Conservation (phyloP, 2,329 filamentous ascomycete species). For the Lachnellula cervina region DNA sequence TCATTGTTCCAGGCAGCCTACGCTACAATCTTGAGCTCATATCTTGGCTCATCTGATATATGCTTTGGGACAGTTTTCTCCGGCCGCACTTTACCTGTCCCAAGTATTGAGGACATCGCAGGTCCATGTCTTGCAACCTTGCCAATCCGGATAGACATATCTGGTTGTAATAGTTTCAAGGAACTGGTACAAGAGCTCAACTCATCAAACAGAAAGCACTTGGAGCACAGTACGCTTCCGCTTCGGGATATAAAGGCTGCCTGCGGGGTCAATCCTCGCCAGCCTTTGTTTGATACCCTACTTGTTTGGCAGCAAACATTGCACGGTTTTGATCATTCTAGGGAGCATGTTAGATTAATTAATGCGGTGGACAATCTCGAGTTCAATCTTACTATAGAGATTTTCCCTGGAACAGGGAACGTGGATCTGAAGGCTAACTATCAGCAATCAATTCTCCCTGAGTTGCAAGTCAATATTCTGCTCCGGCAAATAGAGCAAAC, state of each 20-base stretch:
- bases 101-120: conserved; percentile 65
- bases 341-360: conserved; percentile 45
- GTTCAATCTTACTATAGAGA: conserved; percentile 69
- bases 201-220: conserved; percentile 56
- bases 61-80: conserved; percentile 77
- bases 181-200: conserved; percentile 64
- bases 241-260: conserved; percentile 65
- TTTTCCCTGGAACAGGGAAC: conserved; percentile 55
- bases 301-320: conserved; percentile 82
- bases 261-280: conserved; percentile 48
- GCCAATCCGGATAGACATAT: conserved; percentile 62
- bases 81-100: conserved; percentile 68
- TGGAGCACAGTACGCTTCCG: conserved; percentile 59
- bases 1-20: conserved; percentile 72
- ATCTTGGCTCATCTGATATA: conserved; percentile 62
- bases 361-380: conserved; percentile 68
- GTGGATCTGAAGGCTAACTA: conserved; percentile 51
- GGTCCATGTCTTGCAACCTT: conserved; percentile 77
- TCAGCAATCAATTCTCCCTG: conserved; percentile 48
- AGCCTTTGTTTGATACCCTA: conserved; percentile 67
- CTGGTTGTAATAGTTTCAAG: conserved; percentile 43
- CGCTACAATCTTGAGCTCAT: conserved; percentile 58
- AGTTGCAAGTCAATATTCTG: conserved; percentile 51
- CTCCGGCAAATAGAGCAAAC: conserved; percentile 57
- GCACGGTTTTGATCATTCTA: conserved; percentile 31